phyloP scores from a whole-genome alignment of 2,329 filamentous ascomycete genomes.

The Colletotrichum agaves region DNA sequence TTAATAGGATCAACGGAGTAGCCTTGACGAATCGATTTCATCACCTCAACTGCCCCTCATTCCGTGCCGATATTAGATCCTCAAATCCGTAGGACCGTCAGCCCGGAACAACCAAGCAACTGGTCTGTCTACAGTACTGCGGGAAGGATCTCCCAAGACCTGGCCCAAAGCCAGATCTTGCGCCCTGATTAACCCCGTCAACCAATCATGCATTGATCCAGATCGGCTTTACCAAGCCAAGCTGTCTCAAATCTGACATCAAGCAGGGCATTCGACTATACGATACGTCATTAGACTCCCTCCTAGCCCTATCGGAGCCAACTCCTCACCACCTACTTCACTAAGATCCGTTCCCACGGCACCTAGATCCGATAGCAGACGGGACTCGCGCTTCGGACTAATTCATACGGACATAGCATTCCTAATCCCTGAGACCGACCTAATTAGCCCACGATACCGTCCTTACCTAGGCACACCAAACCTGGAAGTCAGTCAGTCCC shows the following conservation, averaged over 20 bases:
- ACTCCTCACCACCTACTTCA: not conserved
- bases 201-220: conserved; percentile 20
- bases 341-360: not conserved
- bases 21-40: too few relatives aligned
- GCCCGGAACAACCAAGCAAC: not conserved
- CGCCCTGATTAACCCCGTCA: not conserved
- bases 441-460: not conserved
- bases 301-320: not conserved
- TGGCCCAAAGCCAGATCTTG: not conserved
- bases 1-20: too few relatives aligned
- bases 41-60: too few relatives aligned
- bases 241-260: conserved; percentile 15
- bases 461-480: too few relatives aligned
- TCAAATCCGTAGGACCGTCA: not conserved
- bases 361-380: not conserved
- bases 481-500: too few relatives aligned
- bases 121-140: not conserved
- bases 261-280: too few relatives aligned
- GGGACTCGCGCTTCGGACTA: not conserved
- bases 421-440: not conserved
- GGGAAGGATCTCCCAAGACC: not conserved
- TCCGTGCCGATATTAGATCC: not conserved
- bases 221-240: conserved; percentile 5
- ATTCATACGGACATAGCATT: not conserved
- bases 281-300: not conserved